Conservation (phyloP, 345 rosid genomes). For the Trapa bicornis region DNA sequence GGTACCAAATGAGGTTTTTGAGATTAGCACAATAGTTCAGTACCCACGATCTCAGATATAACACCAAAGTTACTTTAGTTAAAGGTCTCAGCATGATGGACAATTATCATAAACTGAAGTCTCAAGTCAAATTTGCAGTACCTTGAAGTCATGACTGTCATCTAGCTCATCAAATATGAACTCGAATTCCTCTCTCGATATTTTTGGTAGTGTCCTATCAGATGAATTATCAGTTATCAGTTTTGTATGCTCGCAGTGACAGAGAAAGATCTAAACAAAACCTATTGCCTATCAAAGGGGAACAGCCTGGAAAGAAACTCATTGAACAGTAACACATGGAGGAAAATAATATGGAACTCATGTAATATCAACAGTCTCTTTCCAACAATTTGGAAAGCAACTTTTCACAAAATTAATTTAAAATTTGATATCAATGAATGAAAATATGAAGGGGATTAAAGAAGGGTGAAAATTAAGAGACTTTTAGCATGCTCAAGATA, state of each 20-base stretch:
- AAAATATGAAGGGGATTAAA: background rate
- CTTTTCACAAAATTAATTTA: background rate
- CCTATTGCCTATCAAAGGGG: background rate
- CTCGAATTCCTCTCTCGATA: slow-evolving; percentile 70
- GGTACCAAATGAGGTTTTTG: background rate
- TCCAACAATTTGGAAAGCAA: background rate
- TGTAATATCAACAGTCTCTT: background rate
- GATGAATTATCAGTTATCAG: slow-evolving; percentile 7
- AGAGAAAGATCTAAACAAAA: background rate
- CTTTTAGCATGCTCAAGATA: background rate
- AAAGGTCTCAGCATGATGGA: background rate
- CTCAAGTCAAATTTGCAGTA: slow-evolving; percentile 15
- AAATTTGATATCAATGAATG: background rate
- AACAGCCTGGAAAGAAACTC: background rate
- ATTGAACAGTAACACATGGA: background rate
- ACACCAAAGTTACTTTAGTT: background rate
- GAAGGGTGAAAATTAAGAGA: background rate
- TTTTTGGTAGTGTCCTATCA: slow-evolving; percentile 74
- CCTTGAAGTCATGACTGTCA: slow-evolving; percentile 89
- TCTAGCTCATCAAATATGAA: slow-evolving; percentile 85
- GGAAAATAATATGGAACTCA: background rate
- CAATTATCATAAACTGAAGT: background rate
- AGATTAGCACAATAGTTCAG: background rate
- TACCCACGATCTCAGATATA: background rate
- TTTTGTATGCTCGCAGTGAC: slow-evolving; percentile 1